Base-by-base conservation (phyloP, 2,329 filamentous ascomycete species). In the Coniosporium tulheliwenetii region DNA sequence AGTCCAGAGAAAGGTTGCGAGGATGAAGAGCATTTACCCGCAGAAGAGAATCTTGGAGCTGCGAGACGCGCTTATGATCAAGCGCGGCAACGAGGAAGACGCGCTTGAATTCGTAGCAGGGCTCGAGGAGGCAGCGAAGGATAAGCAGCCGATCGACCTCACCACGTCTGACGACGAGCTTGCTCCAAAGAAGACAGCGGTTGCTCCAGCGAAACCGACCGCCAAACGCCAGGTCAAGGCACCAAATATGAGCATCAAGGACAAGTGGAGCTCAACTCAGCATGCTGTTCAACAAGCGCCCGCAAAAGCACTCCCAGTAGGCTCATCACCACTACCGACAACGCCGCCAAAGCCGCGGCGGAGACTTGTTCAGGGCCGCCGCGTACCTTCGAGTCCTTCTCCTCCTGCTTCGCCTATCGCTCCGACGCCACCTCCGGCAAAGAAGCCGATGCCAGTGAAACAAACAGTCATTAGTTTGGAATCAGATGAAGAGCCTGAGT, bases 181-280 rank as follows among this genome's bases (percentile, higher is more conserved):
- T 41, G 37, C 54, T 35, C 36, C 39, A 43, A 45, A 48, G 48
- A 7, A 38, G 8, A 5, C 37, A 9, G 37, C 42, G 31, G 51
- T 54, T 42, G 55, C 42, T 47, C 47, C 53, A 52, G 42, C 42
- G 35, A 73, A 71, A 48, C 59, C 63, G 40, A 60, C 62, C n/a
- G 69, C 68, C 37, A 71, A 70, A 55, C 69, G 73, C 46, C 62
- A 67, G 39, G 63, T 77, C 30, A 71, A 73, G 46, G 64, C 63
- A 9, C 70, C 70, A 5, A 64, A 63, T 10, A 68, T 66, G 43
- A 68, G 62, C 5, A 75, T 83, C 42, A 67, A 72, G 44, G 67
- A 77, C 44, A 76, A 73, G 51, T 79, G 70, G 63, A 62, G 65
- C 10, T 63, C 65, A 5, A 67, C 64, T 36, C 69, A 69, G 46